Evolutionary conservation across 2,329 filamentous ascomycete species (phyloP).

Genomic region (Trichoderma sp.): DNA sequence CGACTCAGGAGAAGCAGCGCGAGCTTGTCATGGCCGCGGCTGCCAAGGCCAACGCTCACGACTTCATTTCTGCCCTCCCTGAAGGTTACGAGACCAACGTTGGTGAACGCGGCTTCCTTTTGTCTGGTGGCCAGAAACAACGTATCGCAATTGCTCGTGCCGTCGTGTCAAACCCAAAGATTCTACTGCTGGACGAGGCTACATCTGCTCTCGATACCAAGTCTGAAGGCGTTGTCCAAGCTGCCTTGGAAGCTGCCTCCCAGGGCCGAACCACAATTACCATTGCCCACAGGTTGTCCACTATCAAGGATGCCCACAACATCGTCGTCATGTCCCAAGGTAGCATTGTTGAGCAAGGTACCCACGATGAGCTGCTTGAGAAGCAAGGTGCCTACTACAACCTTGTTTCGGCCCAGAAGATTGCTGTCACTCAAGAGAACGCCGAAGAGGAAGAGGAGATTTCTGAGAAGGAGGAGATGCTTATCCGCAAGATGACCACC

Average conservation of each 20-base stretch:
- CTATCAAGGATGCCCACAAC: conserved; percentile 90
- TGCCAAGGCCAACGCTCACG: conserved; percentile 88
- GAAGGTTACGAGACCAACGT: conserved; percentile 92
- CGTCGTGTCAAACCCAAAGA: conserved; percentile 85
- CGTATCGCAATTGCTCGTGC: conserved; percentile 92
- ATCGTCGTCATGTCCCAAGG: conserved; percentile 91
- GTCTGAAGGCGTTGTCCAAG: conserved; percentile 91
- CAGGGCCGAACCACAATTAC: conserved; percentile 90
- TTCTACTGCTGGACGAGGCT: conserved; percentile 90
- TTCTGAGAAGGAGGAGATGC: conserved; percentile 49
- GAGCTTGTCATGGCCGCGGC: conserved; percentile 78
- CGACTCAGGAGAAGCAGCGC: conserved; percentile 63
- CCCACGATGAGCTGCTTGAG: conserved; percentile 75
- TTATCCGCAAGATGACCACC: conserved; percentile 47
- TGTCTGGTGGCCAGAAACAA: conserved; percentile 95
- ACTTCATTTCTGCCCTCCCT: conserved; percentile 79
- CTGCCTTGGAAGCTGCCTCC: conserved; percentile 82
- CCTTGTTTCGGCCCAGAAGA: conserved; percentile 85
- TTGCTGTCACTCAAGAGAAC: conserved; percentile 60
- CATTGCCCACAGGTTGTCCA: conserved; percentile 92
- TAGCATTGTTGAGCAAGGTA: conserved; percentile 85
- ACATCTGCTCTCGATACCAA: conserved; percentile 93
- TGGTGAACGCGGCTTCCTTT: conserved; percentile 85
- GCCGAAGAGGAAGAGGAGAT: conserved; percentile 50
- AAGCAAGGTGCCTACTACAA: conserved; percentile 72